phyloP scores from a whole-genome alignment of 805 yeast species.

The Schwanniomyces vanrijiae region DNA sequence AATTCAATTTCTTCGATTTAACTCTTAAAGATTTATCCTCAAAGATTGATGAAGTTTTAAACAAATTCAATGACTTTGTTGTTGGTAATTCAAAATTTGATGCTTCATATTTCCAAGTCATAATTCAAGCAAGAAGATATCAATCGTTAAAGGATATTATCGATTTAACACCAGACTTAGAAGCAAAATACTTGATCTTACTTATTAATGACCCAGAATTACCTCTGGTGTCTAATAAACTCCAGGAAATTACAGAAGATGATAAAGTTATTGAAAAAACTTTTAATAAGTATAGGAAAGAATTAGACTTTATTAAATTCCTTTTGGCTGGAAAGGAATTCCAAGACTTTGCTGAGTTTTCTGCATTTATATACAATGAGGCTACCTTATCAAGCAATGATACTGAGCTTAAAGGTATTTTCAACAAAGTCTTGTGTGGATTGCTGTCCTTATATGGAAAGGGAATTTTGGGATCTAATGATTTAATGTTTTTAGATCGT shows the following conservation, averaged over 20 bases:
- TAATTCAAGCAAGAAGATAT: slow-evolving; percentile 25
- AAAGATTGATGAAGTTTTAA: slow-evolving; percentile 15
- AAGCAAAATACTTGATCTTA: slow-evolving; percentile 7
- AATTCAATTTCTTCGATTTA: slow-evolving; percentile 17
- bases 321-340: background rate
- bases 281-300: slow-evolving; percentile 2
- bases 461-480: background rate
- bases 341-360: slow-evolving; percentile 8
- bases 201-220: slow-evolving; percentile 10
- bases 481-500: background rate
- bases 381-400: background rate
- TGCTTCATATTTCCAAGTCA: slow-evolving; percentile 15
- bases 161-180: slow-evolving; percentile 9
- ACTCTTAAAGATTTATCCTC: slow-evolving; percentile 15
- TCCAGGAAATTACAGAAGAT: slow-evolving; percentile 8
- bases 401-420: background rate
- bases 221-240: slow-evolving; percentile 3
- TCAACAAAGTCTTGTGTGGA: slow-evolving; percentile 1
- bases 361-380: slow-evolving; percentile 6
- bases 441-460: slow-evolving; percentile 5
- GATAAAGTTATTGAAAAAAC: background rate
- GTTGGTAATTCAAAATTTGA: slow-evolving; percentile 8
- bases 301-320: slow-evolving; percentile 7
- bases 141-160: slow-evolving; percentile 19
- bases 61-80: slow-evolving; percentile 16